Evolutionary conservation across 2,329 filamentous ascomycete genomes (phyloP), one percentile per base, ranked within the genome.

Genomic region (Paecilomyces niveus): DNA sequence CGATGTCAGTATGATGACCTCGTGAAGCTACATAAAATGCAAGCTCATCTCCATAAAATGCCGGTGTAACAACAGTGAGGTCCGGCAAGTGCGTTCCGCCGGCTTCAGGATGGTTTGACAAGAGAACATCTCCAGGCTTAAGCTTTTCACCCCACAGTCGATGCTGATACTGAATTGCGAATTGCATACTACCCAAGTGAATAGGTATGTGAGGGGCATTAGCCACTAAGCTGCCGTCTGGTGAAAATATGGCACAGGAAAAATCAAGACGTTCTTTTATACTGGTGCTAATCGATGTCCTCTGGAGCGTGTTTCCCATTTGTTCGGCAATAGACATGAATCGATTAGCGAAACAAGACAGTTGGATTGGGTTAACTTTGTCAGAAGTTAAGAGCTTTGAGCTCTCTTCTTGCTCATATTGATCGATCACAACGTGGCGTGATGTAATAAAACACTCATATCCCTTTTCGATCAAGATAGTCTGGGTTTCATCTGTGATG

Each of bases 291-390:
- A 92, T 87, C 68, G 90, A 91, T 0, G 89, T 92, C 76, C 91
- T 92, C 68, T 92, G 89, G 10, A 92, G 74, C 7, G 88, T 86
- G 57, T 87, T 79, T 0, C 89, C 89, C 89, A 92, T 92, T 68
- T 92, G 89, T 72, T 92, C 89, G 0, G 89, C 89, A 65, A 92
- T 91, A 6, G 87, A 86, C 89, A 92, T 92, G 74, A 92, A 92
- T 4, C 89, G 82, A 69, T 92, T 88, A 0, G 87, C 87, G 63
- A 92, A 92, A 60, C 92, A 88, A 67, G 85, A 88, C 1, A 92
- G 80, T 74, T 89, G 81, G 63, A 92, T 89, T 0, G 89, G 89
- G 68, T 92, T 88, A 0, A 90, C 85, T 57, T 85, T 82, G 49
- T 80, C 79, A 13, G 64, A 73, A 55, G 74, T 75, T 51, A 81